Conservation (phyloP, 2,329 filamentous ascomycete genomes). For the Fusarium sp. region DNA sequence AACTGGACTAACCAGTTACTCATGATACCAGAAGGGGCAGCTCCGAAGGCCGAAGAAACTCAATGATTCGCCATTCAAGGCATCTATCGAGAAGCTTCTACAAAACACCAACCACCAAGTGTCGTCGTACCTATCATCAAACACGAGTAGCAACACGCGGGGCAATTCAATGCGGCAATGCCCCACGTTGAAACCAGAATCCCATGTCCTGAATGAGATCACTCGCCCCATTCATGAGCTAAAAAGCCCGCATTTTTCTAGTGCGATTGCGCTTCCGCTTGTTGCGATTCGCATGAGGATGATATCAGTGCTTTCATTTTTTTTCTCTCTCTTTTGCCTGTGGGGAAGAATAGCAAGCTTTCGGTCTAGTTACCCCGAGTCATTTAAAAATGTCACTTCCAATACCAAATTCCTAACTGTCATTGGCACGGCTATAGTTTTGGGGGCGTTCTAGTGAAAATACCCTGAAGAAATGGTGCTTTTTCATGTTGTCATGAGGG, state of each 20-base stretch:
- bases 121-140: conserved; percentile 17
- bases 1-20: conserved; percentile 2
- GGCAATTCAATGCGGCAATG: conserved; percentile 5
- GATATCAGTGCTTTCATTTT: conserved; percentile 31
- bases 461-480: conserved; percentile 6
- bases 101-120: conserved; percentile 16
- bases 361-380: conserved; percentile 3
- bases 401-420: not conserved
- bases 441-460: not conserved
- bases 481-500: conserved; percentile 6
- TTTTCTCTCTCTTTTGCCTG: not conserved
- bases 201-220: conserved; percentile 34
- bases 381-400: conserved; percentile 1
- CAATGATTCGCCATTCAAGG: conserved; percentile 10
- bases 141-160: conserved; percentile 14
- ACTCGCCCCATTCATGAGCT: conserved; percentile 40
- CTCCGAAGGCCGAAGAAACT: conserved; percentile 19
- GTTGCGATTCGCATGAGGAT: conserved; percentile 22
- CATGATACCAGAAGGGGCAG: conserved; percentile 24
- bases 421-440: conserved; percentile 31
- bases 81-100: conserved; percentile 37
- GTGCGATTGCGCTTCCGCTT: conserved; percentile 10
- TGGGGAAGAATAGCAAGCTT: conserved; percentile 11
- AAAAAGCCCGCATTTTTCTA: conserved; percentile 27
- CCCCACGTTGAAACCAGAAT: conserved; percentile 25